phyloP scores from a whole-genome alignment of 768 basidiomycete genomes.

The Myochromella boudieri region DNA sequence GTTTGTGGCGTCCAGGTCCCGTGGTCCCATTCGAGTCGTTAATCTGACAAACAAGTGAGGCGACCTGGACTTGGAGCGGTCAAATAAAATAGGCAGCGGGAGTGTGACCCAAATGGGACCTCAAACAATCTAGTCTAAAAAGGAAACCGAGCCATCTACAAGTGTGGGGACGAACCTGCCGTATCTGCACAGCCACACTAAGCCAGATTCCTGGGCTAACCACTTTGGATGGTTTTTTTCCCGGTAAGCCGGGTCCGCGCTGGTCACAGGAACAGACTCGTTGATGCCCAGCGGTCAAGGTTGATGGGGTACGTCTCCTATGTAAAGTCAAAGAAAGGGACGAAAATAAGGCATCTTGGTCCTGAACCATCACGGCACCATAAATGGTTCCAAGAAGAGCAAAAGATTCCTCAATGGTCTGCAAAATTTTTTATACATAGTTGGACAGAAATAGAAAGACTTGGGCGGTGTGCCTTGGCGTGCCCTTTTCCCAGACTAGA shows the following conservation, averaged over 20 bases:
- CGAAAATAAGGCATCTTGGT: conserved; percentile 2
- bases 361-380: conserved; percentile 5
- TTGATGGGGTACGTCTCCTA: conserved; percentile 6
- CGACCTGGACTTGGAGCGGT: too few species aligned
- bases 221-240: conserved; percentile 18
- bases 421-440: too few species aligned
- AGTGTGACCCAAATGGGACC: conserved; percentile 16
- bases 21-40: conserved; percentile 37
- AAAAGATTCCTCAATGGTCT: not conserved
- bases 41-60: conserved; percentile 30
- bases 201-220: conserved; percentile 4
- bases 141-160: conserved; percentile 14
- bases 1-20: conserved; percentile 33
- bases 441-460: too few species aligned
- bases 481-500: not conserved
- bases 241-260: conserved; percentile 29
- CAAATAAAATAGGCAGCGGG: conserved; percentile 14
- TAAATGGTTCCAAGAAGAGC: not conserved
- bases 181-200: conserved; percentile 8
- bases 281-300: conserved; percentile 8
- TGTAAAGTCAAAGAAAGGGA: not conserved
- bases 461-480: too few species aligned
- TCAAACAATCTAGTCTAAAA: conserved; percentile 12
- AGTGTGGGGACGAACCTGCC: conserved; percentile 13
- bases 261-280: conserved; percentile 16